These are phyloP conservation scores for Adansonia digitata DNA, from an alignment of 345 rosid genomes.

Conservation along the genomic window DNA sequence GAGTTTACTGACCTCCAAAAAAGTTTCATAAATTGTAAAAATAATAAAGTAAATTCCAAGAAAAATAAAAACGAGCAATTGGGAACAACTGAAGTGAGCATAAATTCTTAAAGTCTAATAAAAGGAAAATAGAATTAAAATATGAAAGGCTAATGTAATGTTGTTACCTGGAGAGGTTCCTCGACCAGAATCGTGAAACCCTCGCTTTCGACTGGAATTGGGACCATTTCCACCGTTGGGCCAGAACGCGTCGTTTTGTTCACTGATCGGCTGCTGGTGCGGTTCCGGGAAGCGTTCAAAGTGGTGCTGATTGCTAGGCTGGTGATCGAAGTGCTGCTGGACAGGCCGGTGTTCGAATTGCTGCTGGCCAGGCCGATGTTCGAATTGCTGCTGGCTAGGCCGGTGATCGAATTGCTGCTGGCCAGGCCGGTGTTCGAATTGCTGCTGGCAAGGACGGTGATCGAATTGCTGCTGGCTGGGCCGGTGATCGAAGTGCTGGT, in stretches of 20 bases:
- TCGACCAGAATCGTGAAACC: constrained; percentile 26
- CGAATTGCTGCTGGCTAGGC: constrained; percentile 26
- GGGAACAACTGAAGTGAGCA: neutral
- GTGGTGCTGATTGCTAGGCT: constrained; percentile 30
- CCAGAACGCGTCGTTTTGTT: constrained; percentile 21
- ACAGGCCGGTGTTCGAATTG: constrained; percentile 20
- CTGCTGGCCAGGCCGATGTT: constrained; percentile 21
- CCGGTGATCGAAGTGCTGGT: constrained; percentile 22
- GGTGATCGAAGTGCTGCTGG: constrained; percentile 24
- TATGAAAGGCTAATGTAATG: neutral
- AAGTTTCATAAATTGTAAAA: neutral
- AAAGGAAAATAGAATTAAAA: neutral
- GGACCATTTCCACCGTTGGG: constrained; percentile 24
- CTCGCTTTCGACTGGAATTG: constrained; percentile 44
- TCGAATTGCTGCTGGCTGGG: constrained; percentile 21
- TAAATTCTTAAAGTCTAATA: neutral
- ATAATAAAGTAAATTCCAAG: neutral
- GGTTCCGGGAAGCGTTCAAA: constrained; percentile 19
- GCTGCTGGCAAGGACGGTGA: constrained; percentile 28
- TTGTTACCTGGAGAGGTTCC: constrained; percentile 27
- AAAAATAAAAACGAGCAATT: neutral
- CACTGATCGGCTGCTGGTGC: constrained; percentile 23
- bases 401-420: constrained; percentile 19
- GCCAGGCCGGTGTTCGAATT: constrained; percentile 22
- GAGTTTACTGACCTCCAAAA: neutral